phyloP scores from a whole-genome alignment of 2,329 filamentous ascomycete species.

The Boeremia lycopersici region DNA sequence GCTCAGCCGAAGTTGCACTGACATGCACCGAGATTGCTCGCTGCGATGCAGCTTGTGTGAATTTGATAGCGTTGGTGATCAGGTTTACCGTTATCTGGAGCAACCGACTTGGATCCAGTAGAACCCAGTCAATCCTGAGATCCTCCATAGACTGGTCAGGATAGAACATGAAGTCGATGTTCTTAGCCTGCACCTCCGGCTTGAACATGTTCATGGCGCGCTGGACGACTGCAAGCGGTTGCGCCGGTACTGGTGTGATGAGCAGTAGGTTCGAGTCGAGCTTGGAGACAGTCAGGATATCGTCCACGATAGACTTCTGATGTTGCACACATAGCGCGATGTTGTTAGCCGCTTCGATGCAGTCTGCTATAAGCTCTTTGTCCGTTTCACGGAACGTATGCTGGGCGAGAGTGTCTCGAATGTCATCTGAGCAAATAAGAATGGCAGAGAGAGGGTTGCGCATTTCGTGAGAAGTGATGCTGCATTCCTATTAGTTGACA shows the following conservation, averaged over 20 bases:
- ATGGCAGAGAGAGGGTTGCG: conserved; percentile 43
- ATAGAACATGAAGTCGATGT: conserved; percentile 36
- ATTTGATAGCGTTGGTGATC: conserved; percentile 56
- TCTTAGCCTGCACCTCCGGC: conserved; percentile 40
- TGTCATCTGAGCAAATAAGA: conserved; percentile 42
- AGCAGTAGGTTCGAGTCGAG: conserved; percentile 39
- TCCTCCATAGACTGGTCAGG: conserved; percentile 44
- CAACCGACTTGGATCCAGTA: conserved; percentile 51
- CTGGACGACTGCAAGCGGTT: conserved; percentile 43
- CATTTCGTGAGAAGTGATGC: conserved; percentile 46
- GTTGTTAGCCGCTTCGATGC: conserved; percentile 42
- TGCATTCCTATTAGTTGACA: not conserved
- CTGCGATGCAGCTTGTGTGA: conserved; percentile 46
- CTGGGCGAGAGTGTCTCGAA: conserved; percentile 31
- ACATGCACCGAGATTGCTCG: conserved; percentile 49
- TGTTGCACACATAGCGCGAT: conserved; percentile 51
- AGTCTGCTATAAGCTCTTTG: conserved; percentile 24
- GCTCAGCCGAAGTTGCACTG: conserved; percentile 44
- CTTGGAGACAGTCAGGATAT: conserved; percentile 44
- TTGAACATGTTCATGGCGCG: conserved; percentile 48
- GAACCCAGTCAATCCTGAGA: conserved; percentile 47
- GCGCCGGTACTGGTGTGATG: conserved; percentile 47
- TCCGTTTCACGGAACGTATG: conserved; percentile 27
- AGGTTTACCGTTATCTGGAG: conserved; percentile 52
- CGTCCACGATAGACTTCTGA: conserved; percentile 44